phyloP scores from a whole-genome alignment of 768 basidiomycete species.

The Suillus weaverae region DNA sequence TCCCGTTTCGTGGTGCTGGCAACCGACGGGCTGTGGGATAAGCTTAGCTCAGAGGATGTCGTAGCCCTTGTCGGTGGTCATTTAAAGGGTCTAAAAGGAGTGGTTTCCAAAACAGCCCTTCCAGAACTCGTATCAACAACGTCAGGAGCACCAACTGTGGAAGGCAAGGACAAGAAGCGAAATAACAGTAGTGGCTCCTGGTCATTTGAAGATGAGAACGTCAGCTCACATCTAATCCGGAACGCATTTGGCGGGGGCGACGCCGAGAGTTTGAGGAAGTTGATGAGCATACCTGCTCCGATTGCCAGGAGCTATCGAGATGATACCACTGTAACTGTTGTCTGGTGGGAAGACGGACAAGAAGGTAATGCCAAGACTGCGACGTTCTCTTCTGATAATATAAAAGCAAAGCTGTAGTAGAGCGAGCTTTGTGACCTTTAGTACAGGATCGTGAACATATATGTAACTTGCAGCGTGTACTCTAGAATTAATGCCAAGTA shows the following conservation, averaged over 20 bases:
- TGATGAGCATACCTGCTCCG: conserved; percentile 83
- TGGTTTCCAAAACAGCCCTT: conserved; percentile 58
- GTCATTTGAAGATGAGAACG: conserved; percentile 79
- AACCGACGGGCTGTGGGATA: conserved; percentile 83
- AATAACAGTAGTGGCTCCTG: conserved; percentile 51
- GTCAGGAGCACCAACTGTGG: conserved; percentile 53
- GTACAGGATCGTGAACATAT: background rate
- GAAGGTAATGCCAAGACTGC: conserved; percentile 39
- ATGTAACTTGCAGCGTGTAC: conserved; percentile 4
- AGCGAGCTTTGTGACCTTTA: conserved; percentile 4
- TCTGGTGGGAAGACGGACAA: conserved; percentile 80
- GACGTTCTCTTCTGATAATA: conserved; percentile 28
- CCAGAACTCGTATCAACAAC: conserved; percentile 54
- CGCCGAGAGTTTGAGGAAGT: conserved; percentile 49
- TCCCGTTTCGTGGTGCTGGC: conserved; percentile 83
- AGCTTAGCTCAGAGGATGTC: conserved; percentile 78
- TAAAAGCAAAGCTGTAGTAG: conserved; percentile 53
- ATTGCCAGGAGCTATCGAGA: conserved; percentile 76
- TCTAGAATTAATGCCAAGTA: conserved; percentile 10
- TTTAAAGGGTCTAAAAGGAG: conserved; percentile 68
- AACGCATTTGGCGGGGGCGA: conserved; percentile 93
- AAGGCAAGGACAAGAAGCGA: conserved; percentile 56
- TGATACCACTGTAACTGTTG: conserved; percentile 82
- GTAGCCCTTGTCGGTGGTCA: conserved; percentile 85
- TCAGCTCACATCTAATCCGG: conserved; percentile 81